Conservation (phyloP, 352 stramenopile genomes). For the Globisporangium carolinianum region DNA sequence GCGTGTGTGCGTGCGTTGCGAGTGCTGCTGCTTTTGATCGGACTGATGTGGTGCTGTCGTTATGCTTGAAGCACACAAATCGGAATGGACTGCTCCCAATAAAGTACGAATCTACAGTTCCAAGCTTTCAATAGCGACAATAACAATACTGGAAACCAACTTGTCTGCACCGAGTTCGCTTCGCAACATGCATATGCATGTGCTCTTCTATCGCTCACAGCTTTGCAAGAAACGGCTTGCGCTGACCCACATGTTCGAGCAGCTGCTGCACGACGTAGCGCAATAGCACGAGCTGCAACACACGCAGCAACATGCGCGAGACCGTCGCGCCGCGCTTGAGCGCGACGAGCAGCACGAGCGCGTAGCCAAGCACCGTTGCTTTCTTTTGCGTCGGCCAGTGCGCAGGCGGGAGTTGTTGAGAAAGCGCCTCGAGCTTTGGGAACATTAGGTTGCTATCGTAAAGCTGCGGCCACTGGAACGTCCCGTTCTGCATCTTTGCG, state of each 20-base stretch:
- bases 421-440: slow-evolving; percentile 33
- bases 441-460: slow-evolving; percentile 28
- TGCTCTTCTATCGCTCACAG: slow-evolving; percentile 1
- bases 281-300: slow-evolving; percentile 51
- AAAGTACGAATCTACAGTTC: neutral
- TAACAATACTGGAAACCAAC: neutral
- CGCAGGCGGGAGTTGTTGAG: slow-evolving; percentile 22
- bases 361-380: slow-evolving; percentile 37
- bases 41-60: neutral
- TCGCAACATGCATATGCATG: too few species aligned
- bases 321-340: slow-evolving; percentile 48
- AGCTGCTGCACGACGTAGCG: slow-evolving; percentile 51
- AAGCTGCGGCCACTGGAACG: slow-evolving; percentile 48
- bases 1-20: slow-evolving; percentile 1
- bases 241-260: slow-evolving; percentile 33
- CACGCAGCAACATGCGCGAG: slow-evolving; percentile 32
- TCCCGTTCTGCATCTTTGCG: slow-evolving; percentile 41
- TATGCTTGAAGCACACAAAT: neutral
- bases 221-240: slow-evolving; percentile 12
- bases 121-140: neutral
- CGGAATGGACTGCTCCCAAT: neutral
- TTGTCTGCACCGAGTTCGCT: neutral
- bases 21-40: neutral
- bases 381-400: slow-evolving; percentile 39
- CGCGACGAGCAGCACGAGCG: slow-evolving; percentile 43